Conservation (phyloP, 2,329 filamentous ascomycete genomes). For the Apiospora pterosperma region DNA sequence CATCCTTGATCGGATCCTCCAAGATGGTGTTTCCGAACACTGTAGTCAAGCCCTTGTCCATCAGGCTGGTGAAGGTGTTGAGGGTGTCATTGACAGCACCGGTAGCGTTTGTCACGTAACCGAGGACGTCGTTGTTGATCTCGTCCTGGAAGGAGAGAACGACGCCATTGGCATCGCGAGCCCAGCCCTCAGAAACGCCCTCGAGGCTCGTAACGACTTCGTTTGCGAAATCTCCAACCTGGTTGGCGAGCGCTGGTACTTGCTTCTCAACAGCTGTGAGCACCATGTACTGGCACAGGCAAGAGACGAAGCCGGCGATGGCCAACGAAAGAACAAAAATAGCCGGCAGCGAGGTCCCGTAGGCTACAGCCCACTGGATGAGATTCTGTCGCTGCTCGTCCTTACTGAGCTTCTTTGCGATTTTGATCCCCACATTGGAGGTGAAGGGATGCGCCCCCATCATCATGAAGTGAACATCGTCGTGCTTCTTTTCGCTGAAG, state of each 20-base stretch:
- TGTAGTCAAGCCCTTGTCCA: constrained; percentile 67
- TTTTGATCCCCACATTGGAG: constrained; percentile 65
- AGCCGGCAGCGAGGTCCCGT: constrained; percentile 79
- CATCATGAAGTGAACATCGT: constrained; percentile 86
- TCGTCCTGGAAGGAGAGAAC: constrained; percentile 68
- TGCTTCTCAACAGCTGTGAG: constrained; percentile 70
- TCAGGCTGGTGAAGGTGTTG: constrained; percentile 75
- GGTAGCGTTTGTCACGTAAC: constrained; percentile 84
- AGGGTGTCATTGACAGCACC: constrained; percentile 80
- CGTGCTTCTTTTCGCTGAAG: constrained; percentile 63
- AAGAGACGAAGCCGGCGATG: constrained; percentile 76
- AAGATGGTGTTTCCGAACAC: constrained; percentile 83
- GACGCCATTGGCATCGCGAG: constrained; percentile 69
- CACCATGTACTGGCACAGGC: constrained; percentile 79
- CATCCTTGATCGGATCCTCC: constrained; percentile 71
- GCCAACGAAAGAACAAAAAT: constrained; percentile 85
- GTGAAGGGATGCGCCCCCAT: constrained; percentile 80
- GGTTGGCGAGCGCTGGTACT: constrained; percentile 67
- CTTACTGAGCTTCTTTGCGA: constrained; percentile 44
- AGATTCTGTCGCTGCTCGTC: constrained; percentile 62
- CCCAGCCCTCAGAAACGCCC: constrained; percentile 73
- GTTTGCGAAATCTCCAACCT: constrained; percentile 77
- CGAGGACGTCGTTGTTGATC: constrained; percentile 81
- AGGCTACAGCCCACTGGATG: constrained; percentile 79
- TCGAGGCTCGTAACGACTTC: constrained; percentile 71